phyloP scores from a whole-genome alignment of 768 basidiomycete species.

The Agrocybe pediades region DNA sequence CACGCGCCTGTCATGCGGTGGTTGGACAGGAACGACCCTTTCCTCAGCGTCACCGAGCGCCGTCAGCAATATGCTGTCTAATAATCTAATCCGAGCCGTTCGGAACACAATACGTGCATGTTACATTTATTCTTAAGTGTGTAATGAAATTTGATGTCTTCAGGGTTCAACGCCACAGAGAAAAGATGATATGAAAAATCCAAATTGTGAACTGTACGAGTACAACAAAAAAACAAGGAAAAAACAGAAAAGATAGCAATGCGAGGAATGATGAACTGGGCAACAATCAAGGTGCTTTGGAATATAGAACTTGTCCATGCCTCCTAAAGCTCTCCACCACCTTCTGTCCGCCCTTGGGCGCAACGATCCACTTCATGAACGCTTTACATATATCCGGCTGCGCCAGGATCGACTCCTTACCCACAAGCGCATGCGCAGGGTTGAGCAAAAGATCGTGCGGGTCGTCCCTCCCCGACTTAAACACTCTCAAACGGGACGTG shows the following conservation, averaged over 20 bases:
- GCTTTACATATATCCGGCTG: constrained; percentile 30
- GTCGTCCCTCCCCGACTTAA: constrained; percentile 41
- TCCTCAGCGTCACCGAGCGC: constrained; percentile 15
- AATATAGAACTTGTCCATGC: constrained; percentile 29
- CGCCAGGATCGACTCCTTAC: constrained; percentile 24
- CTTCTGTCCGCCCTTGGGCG: constrained; percentile 42
- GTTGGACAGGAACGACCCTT: constrained; percentile 29
- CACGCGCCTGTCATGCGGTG: constrained; percentile 32
- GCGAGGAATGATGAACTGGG: background rate
- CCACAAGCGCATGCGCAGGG: constrained; percentile 46
- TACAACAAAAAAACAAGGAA: no score
- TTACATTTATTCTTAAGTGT: no score
- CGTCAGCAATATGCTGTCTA: constrained; percentile 11
- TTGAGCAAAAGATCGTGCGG: constrained; percentile 46
- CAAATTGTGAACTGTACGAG: no score
- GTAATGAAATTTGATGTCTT: background rate
- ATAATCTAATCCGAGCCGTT: background rate
- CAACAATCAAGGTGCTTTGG: constrained; percentile 27
- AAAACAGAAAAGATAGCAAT: background rate
- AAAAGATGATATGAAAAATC: background rate
- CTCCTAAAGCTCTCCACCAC: constrained; percentile 42
- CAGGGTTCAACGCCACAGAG: background rate
- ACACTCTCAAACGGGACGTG: constrained; percentile 34
- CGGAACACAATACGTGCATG: no score
- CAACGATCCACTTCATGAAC: constrained; percentile 48